Evolutionary conservation across 1,139 yeast species (phyloP).

Genomic region (Groenewaldozyma auringiensis): DNA sequence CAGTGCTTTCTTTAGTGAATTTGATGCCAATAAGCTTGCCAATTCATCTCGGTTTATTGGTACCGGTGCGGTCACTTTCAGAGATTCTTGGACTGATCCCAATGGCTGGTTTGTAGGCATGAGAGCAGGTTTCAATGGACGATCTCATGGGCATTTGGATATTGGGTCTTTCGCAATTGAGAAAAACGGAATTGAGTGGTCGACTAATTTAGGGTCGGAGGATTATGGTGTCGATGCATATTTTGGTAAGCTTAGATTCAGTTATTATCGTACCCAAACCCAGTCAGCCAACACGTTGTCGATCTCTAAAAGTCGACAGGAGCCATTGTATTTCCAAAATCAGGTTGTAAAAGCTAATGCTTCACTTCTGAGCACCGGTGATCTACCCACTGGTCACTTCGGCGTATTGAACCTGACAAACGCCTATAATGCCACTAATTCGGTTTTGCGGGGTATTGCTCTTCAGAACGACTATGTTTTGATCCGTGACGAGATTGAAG

Average conservation of each 20-base stretch:
- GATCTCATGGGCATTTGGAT: conserved; percentile 5
- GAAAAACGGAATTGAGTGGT: conserved; percentile 1
- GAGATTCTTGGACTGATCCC: conserved; percentile 5
- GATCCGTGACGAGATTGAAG: conserved; percentile 1
- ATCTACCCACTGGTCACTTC: not conserved
- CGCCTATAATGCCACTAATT: conserved; percentile 1
- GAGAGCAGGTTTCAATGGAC: conserved; percentile 4
- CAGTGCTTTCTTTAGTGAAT: not conserved
- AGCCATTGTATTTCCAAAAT: conserved; percentile 1
- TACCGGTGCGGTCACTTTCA: not conserved
- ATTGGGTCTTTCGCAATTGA: conserved; percentile 1
- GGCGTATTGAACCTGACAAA: conserved; percentile 3
- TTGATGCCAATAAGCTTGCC: not conserved
- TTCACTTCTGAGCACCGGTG: conserved; percentile 5
- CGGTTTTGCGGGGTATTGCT: conserved; percentile 3
- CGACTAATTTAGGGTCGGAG: not conserved
- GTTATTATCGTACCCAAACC: conserved; percentile 2
- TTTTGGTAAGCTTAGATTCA: not conserved
- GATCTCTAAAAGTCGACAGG: not conserved
- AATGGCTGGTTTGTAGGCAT: conserved; percentile 5
- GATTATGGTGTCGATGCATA: conserved; percentile 1
- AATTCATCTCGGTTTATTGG: not conserved
- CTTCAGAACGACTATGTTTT: not conserved
- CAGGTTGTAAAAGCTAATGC: conserved; percentile 4
- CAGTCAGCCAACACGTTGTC: conserved; percentile 4